Evolutionary conservation across 2,329 filamentous ascomycete genomes (phyloP), one percentile per base, ranked within the genome.

Genomic region (Zymoseptoria passerinii): DNA sequence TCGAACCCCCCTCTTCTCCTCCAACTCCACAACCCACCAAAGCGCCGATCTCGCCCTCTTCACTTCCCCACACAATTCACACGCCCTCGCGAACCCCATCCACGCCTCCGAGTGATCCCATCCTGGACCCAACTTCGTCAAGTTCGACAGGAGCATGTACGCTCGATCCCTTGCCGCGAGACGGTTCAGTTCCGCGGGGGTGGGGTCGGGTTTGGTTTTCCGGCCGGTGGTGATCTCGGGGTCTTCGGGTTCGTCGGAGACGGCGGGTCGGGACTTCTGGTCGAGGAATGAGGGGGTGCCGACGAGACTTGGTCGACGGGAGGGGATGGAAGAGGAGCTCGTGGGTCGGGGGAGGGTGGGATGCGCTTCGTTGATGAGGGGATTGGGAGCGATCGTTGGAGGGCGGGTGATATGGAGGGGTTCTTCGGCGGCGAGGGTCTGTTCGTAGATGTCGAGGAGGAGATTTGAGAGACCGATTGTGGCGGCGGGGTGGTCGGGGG

Each of bases 11-110:
- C 83, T 84, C 7, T 84, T 85, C 71, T 99, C 92, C 71, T 97
- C 94, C 28, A 99, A 79, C 74, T 96, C 91, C 10, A 99, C 89
- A 67, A 92, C 95, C 91, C 92, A 97, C 94, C 94, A 97, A 6
- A 97, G 80, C 51, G 92, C 90, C 66, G 94, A 88, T 76, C 92
- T 95, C 13, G 94, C 88, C 77, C 92, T 95, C 44, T 94, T 89
- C 1, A 84, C 74, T 76, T 96, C 89, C 0, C 88, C 89, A 58
- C 89, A 89, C 70, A 91, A 84, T 73, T 99, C 94, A 69, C 96
- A 89, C 8, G 90, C 91, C 62, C 90, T 81, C 0, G 91, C 89
- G 35, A 99, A 81, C 4, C 88, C 83, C 69, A 90, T 92, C 94
- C 94, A 99, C 4, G 92, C 94, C 71, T 97, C 94, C 0, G 89